Evolutionary conservation across 2,329 filamentous ascomycete species (phyloP), one percentile per base, ranked within the genome.

Genomic region (Neonectria hederae): DNA sequence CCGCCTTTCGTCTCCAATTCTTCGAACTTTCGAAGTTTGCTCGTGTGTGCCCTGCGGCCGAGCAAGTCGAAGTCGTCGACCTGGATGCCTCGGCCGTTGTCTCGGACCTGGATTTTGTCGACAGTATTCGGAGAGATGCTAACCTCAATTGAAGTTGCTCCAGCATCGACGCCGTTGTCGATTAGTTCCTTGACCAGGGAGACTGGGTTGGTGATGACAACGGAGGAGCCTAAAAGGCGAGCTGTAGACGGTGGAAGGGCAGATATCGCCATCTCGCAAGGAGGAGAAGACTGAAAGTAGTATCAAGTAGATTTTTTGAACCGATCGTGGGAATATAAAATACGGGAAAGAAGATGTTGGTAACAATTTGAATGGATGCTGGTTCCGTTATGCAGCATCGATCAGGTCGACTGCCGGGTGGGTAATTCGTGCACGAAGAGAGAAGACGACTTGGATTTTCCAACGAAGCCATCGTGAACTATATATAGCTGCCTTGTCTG

Each of bases 141-240:
- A 24, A 94, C 80, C 56, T 91, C 87, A 62, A 95, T 81, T 2
- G 84, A 84, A 2, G 86, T 90, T 13, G 92, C 90, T 56, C 84
- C 82, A 8, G 91, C 90, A 76, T 95, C 92, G 21, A 94, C 84
- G 46, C 91, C 84, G 76, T 95, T 94, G 70, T 94, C 92, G 32
- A 94, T 77, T 4, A 94, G 86, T 77, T 94, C 92, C 74, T 94
- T 94, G 70, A 93, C 85, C 2, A 92, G 79, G 11, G 86, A 84
- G 13, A 82, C 79, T 0, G 91, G 84, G 8, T 87, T 86, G 5
- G 84, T 82, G 54, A 94, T 83, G 49, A 84, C 83, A 69, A 89
- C 82, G 3, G 86, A 82, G 8, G 90, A 88, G 38, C 88, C 85
- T 7, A 94, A 81, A 11, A 87, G 83, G 51, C 84, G 83, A 22